These are phyloP conservation scores for Cryoendolithus antarcticus DNA, from an alignment of 2,329 filamentous ascomycete species.

Conservation along the genomic window DNA sequence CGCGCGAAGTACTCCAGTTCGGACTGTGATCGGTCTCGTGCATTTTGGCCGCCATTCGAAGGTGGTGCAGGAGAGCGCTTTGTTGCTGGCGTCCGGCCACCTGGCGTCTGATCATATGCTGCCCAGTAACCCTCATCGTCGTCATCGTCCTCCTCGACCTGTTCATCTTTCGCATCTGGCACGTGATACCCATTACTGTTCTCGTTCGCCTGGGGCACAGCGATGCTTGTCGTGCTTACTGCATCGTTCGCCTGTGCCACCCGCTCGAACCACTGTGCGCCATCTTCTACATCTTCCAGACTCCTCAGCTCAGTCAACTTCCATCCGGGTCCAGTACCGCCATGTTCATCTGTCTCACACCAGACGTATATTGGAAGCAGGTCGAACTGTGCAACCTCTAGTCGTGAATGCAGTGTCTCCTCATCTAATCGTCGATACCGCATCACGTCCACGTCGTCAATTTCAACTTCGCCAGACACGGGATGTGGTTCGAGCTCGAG, in stretches of 20 bases:
- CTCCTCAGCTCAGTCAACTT: conserved; percentile 57
- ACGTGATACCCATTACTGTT: conserved; percentile 7
- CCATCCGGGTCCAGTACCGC: conserved; percentile 49
- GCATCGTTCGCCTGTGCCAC: conserved; percentile 49
- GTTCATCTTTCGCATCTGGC: conserved; percentile 5
- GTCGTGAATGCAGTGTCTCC: conserved; percentile 60
- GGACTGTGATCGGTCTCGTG: conserved; percentile 18
- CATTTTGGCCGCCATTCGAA: conserved; percentile 7
- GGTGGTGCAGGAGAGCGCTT: conserved; percentile 51
- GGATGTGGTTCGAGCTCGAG: conserved; percentile 67
- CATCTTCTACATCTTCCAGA: conserved; percentile 43
- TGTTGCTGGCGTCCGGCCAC: conserved; percentile 35
- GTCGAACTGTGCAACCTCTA: conserved; percentile 49
- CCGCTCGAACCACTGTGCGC: conserved; percentile 43
- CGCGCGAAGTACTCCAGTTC: conserved; percentile 66
- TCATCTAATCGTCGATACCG: conserved; percentile 58
- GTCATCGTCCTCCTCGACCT: conserved; percentile 42
- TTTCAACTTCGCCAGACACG: conserved; percentile 65
- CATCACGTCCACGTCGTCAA: conserved; percentile 52
- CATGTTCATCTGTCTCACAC: conserved; percentile 53
- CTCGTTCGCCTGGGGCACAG: conserved; percentile 9
- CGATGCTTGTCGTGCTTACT: conserved; percentile 4
- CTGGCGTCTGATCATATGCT: conserved; percentile 60
- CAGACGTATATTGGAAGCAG: conserved; percentile 57
- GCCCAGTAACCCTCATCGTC: conserved; percentile 74